These are phyloP conservation scores for Aspergillus hancockii DNA, from an alignment of 495 filamentous ascomycete genomes.

Conservation along the genomic window DNA sequence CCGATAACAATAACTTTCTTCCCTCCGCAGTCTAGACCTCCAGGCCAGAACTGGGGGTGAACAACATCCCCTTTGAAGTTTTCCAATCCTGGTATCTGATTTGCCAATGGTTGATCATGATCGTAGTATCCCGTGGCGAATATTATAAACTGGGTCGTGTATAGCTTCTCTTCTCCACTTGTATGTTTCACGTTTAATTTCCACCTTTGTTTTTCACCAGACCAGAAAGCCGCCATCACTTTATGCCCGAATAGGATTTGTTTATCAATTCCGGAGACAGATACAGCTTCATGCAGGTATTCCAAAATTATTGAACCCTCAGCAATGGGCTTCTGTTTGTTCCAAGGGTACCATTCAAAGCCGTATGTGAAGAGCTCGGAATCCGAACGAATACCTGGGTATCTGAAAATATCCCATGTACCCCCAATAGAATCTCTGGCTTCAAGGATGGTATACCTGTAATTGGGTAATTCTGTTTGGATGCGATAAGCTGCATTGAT, in stretches of 20 bases:
- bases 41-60: constrained; percentile 48
- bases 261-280: constrained; percentile 53
- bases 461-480: constrained; percentile 51
- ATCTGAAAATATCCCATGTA: constrained; percentile 64
- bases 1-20: constrained; percentile 51
- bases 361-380: constrained; percentile 59
- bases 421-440: constrained; percentile 54
- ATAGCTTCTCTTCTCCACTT: background rate
- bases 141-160: constrained; percentile 11
- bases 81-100: constrained; percentile 32
- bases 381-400: constrained; percentile 60
- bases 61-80: constrained; percentile 33
- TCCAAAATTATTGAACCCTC: constrained; percentile 49
- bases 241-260: constrained; percentile 34
- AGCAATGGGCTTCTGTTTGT: constrained; percentile 50
- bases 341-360: constrained; percentile 63
- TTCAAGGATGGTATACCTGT: constrained; percentile 57
- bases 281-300: constrained; percentile 57
- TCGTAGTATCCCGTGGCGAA: constrained; percentile 29
- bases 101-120: constrained; percentile 49
- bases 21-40: constrained; percentile 33
- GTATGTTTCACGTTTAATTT: background rate
- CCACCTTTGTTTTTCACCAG: no score
- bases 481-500: constrained; percentile 58
- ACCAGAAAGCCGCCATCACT: background rate